Evolutionary conservation across 2,329 filamentous ascomycete species (phyloP).

Genomic region (Pseudocercospora musae): DNA sequence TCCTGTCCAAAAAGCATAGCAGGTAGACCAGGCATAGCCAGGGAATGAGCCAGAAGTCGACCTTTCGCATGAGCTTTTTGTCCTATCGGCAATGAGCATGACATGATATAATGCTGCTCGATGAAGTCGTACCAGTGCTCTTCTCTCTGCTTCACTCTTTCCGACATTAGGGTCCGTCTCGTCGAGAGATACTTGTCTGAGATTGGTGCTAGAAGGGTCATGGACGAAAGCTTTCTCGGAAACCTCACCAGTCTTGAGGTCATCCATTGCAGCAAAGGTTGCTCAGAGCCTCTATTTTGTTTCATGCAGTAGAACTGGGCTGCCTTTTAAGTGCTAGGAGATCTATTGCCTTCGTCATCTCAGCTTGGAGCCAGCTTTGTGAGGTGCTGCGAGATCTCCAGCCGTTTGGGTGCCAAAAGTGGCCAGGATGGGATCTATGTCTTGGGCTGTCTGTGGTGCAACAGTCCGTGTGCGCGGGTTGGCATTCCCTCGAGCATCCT

Average conservation of each 20-base stretch:
- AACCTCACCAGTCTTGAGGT: constrained; percentile 6
- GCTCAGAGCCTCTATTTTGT: background rate
- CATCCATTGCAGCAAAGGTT: constrained; percentile 3
- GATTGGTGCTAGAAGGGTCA: constrained; percentile 5
- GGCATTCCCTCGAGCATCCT: background rate
- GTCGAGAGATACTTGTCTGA: background rate
- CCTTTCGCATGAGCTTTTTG: constrained; percentile 45
- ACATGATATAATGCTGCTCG: background rate
- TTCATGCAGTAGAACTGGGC: background rate
- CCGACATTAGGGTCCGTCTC: constrained; percentile 12
- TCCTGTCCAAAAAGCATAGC: constrained; percentile 43
- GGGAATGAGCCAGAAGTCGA: constrained; percentile 52
- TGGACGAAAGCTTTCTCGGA: background rate
- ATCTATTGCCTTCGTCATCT: background rate
- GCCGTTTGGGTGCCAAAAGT: background rate
- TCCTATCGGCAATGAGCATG: constrained; percentile 41
- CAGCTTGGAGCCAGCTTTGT: background rate
- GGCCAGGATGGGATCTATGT: background rate
- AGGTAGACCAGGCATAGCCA: constrained; percentile 54
- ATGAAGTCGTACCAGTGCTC: background rate
- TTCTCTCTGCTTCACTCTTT: constrained; percentile 11
- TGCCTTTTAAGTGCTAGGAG: background rate
- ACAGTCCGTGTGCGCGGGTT: background rate
- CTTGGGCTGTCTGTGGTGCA: background rate
- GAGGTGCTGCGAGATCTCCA: background rate